Evolutionary conservation across 441 rosid species (phyloP), one percentile per base, ranked within the genome.

Genomic region (Eugenia klotzschiana): DNA sequence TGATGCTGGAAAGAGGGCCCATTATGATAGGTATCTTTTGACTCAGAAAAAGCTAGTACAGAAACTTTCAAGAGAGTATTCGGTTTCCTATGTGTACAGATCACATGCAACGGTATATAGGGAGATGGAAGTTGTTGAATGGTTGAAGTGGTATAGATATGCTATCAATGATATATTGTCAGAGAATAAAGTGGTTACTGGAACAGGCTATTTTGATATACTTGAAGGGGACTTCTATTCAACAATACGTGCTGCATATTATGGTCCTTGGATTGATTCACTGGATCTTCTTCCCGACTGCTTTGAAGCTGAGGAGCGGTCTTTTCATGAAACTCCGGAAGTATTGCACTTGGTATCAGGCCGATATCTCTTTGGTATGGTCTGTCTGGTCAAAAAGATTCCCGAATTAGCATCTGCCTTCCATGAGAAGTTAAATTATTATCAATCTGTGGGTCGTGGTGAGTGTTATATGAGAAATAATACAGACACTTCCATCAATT

Each of bases 281-380:
- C 85, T 91, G 88, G 94, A 95, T 86, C 91, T 92, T 87, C 98
- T 96, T 87, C 99, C 99, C 6, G 94, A 92, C 83, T 85, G 94
- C 83, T 96, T 96, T 85, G 98, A 96, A 92, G 99, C 98, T 4
- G 98, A 96, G 92, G 99, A 95, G 85, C 93, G 99, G 86, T 96
- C 99, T 87, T 90, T 89, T 50, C 89, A 55, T 86, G 95, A 93
- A 46, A 94, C 92, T 77, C 89, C 89, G 8, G 98, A 96, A 84
- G 94, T 96, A 60, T 90, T 96, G 85, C 99, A 94, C 73, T 93
- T 96, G 92, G 99, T 96, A 37, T 95, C 98, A 2, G 99, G 99
- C 80, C 89, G 94, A 52, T 89, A 94, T 89, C 94, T 95, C 91
- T 93, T 96, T 86, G 99, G 99, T 25, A 93, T 93, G 96, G 96